A percentile compares a stretch with the other conserved stretches of the same genome.
phyloP scores from a whole-genome alignment of 2,329 filamentous ascomycete genomes.

The Ilyonectria destructans region DNA sequence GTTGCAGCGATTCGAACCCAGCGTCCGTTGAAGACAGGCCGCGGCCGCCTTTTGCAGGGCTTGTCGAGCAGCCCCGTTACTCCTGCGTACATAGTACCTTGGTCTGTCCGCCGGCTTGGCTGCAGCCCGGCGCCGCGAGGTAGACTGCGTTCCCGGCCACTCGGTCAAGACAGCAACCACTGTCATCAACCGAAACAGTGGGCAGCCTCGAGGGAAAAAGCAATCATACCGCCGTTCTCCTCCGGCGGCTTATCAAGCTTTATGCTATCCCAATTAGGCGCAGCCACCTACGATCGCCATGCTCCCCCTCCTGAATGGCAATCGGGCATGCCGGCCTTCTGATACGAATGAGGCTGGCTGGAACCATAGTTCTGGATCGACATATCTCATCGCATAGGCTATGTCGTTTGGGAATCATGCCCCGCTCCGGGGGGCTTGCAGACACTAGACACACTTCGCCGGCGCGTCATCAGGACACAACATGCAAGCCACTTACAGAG shows the following conservation, averaged over 20 bases:
- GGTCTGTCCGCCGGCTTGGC: not conserved
- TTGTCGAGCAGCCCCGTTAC: not conserved
- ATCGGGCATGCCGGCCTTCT: constrained; percentile 7
- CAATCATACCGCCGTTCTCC: constrained; percentile 1
- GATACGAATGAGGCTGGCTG: constrained; percentile 20
- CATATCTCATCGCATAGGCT: not conserved
- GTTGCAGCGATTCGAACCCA: constrained; percentile 23
- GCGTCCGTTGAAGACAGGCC: constrained; percentile 31
- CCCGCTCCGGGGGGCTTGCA: constrained; percentile 12
- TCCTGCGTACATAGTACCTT: not conserved
- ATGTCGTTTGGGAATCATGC: constrained; percentile 4
- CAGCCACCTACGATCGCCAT: constrained; percentile 3
- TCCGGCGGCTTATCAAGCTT: constrained; percentile 1
- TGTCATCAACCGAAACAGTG: constrained; percentile 6
- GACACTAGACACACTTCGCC: constrained; percentile 29
- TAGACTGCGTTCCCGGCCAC: constrained; percentile 5
- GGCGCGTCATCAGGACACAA: constrained; percentile 23
- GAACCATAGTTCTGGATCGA: constrained; percentile 9
- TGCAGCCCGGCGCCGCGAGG: not conserved
- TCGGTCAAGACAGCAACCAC: constrained; percentile 5
- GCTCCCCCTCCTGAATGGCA: constrained; percentile 1
- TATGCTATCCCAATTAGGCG: not conserved
- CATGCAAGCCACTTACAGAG: constrained; percentile 29
- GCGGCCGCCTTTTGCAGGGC: constrained; percentile 9
- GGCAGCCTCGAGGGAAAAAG: constrained; percentile 1